Evolutionary conservation across 2,329 filamentous ascomycete species (phyloP).

Genomic region (Aotearoamyces nothofagi): DNA sequence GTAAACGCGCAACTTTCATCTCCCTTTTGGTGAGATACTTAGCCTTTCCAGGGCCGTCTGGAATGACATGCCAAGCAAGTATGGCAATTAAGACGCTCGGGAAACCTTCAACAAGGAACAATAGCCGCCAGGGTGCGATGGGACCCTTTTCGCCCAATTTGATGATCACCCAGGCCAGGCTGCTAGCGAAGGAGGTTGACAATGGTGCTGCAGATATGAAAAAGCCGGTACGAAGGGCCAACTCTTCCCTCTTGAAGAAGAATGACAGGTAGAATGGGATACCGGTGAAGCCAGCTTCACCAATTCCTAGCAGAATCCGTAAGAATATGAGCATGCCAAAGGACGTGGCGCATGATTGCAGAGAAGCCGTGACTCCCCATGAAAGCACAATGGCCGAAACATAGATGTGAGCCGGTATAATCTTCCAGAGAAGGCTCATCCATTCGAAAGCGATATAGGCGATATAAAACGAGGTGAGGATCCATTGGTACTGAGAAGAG

Average conservation of each 20-base stretch:
- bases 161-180: conserved; percentile 65
- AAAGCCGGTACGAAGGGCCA: conserved; percentile 72
- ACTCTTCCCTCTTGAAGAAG: conserved; percentile 51
- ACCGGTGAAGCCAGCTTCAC: conserved; percentile 50
- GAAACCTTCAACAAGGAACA: conserved; percentile 76
- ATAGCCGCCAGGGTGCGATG: conserved; percentile 70
- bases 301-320: conserved; percentile 41
- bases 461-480: conserved; percentile 45
- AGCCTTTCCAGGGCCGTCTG: conserved; percentile 57
- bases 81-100: conserved; percentile 64
- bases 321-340: conserved; percentile 43
- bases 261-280: conserved; percentile 50
- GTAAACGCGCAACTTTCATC: conserved; percentile 53
- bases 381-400: conserved; percentile 49
- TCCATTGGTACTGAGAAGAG: conserved; percentile 41
- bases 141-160: conserved; percentile 47
- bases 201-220: conserved; percentile 73
- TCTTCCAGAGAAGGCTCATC: conserved; percentile 46
- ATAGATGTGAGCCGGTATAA: conserved; percentile 45
- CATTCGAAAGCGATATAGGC: conserved; percentile 50
- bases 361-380: conserved; percentile 67
- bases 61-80: conserved; percentile 59
- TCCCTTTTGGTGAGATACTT: conserved; percentile 46
- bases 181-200: conserved; percentile 69
- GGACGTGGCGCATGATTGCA: conserved; percentile 51